A percentile compares a stretch with the other conserved stretches of the same genome.
These are phyloP conservation scores for Rhododendron griersonianum DNA, from an alignment of 148 eudicot genomes.

Conservation along the genomic window DNA sequence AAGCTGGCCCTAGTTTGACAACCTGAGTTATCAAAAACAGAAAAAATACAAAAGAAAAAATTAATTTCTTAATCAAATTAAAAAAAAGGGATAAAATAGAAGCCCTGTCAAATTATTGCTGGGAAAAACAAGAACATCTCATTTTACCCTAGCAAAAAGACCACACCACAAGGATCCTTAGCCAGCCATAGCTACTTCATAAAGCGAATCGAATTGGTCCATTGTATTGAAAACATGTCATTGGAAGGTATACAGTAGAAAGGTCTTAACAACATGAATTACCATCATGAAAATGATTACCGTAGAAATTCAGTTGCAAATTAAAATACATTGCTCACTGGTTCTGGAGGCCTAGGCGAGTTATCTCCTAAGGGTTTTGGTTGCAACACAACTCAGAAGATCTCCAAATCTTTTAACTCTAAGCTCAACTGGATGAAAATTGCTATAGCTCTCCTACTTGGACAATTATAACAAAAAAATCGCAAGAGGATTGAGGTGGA, in stretches of 20 bases:
- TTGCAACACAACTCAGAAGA: neutral
- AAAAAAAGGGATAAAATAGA: neutral
- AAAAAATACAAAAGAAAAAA: neutral
- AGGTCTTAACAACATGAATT: neutral
- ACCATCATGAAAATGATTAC: neutral
- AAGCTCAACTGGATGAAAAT: neutral
- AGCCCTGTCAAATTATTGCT: neutral
- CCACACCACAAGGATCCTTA: neutral
- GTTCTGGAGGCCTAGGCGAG: neutral
- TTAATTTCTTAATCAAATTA: neutral
- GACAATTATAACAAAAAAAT: neutral
- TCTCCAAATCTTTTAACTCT: neutral
- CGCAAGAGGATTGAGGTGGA: neutral
- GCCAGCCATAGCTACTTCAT: neutral
- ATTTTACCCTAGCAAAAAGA: neutral
- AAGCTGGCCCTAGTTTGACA: neutral
- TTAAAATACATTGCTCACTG: neutral
- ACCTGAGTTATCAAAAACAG: neutral
- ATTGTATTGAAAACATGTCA: neutral
- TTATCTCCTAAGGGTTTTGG: neutral
- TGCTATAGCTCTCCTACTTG: neutral
- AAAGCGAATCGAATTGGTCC: neutral
- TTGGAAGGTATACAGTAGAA: neutral
- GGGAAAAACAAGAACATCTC: neutral
- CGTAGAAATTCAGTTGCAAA: neutral